These are phyloP conservation scores for Pseudocercospora musae DNA, from an alignment of 2,329 filamentous ascomycete species.

Conservation along the genomic window DNA sequence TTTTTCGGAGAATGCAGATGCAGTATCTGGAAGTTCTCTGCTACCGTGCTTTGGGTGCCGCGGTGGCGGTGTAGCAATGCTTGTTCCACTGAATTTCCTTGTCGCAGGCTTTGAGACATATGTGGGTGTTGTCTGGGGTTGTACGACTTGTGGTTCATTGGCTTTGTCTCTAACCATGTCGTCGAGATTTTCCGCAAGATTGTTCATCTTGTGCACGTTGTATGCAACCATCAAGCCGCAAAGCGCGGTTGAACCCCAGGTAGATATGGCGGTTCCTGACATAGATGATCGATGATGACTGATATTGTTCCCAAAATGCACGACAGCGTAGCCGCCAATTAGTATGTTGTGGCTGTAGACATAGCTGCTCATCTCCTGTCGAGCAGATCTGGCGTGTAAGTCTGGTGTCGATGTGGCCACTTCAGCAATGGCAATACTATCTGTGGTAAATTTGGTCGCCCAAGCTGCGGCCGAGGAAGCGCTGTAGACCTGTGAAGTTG, in stretches of 20 bases:
- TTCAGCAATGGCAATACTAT: not conserved
- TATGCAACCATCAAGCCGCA: not conserved
- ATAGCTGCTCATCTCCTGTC: not conserved
- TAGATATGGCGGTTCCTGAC: not conserved
- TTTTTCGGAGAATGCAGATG: not conserved
- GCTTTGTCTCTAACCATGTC: not conserved
- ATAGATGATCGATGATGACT: not conserved
- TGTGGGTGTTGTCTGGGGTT: not conserved
- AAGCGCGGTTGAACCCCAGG: not conserved
- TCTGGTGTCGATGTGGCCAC: not conserved
- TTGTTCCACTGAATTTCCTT: not conserved
- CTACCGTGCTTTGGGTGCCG: not conserved
- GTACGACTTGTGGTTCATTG: not conserved
- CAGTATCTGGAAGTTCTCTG: not conserved
- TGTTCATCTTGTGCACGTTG: not conserved
- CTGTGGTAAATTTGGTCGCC: not conserved
- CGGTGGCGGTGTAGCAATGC: not conserved
- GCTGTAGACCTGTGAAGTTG: not conserved
- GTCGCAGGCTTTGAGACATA: not conserved
- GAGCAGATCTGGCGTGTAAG: not conserved
- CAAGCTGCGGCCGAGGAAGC: not conserved
- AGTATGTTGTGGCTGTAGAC: not conserved
- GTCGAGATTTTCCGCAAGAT: not conserved
- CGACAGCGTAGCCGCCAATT: not conserved
- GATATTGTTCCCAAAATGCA: not conserved